Evolutionary conservation across 1,284 basidiomycete species (phyloP), one percentile per base, ranked within the genome.

Genomic region (Phaffia rhodozyma): DNA sequence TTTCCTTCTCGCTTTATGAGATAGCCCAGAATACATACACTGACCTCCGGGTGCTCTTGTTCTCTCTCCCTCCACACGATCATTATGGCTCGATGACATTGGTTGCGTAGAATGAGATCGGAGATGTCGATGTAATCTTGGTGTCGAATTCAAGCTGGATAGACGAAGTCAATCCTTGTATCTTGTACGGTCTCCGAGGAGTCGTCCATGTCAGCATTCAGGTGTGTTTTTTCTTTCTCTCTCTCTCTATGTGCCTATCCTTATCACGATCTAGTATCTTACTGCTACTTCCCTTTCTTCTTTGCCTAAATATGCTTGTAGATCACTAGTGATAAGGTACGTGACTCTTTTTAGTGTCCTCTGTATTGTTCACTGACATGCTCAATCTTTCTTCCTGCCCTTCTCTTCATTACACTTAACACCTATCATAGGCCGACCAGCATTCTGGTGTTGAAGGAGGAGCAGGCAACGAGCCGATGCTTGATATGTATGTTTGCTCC

Each of bases 71-170:
- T 43, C 7, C 16, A 16, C 18, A 1, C 16, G 48, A 25, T 49
- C 5, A 9, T 50, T 54, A 0, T n/a, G n/a, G n/a, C n/a, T n/a
- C n/a, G n/a, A n/a, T n/a, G n/a, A n/a, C n/a, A n/a, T n/a, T n/a
- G n/a, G n/a, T n/a, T n/a, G n/a, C n/a, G n/a, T 69, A 89, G 85
- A 82, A 85, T 66, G 74, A 80, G 50, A 91, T 97, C 68, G 91
- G 91, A 1, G 76, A 83, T 34, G 83, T 96, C 59, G 89, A 94
- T 75, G 86, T 86, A 1, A 89, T 96, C 61, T 78, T 94, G 23
- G 84, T 94, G 5, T 78, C 77, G 70, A 98, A 98, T 73, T 97
- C 93, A 43, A 94, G 91, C 21, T 98, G 94, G 93, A 89, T 97
- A 68, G 87, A 87, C 38, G 91, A 97, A 71, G 85, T 88, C 67